Conservation (phyloP, 2,329 filamentous ascomycete species). For the Neonectria punicea region DNA sequence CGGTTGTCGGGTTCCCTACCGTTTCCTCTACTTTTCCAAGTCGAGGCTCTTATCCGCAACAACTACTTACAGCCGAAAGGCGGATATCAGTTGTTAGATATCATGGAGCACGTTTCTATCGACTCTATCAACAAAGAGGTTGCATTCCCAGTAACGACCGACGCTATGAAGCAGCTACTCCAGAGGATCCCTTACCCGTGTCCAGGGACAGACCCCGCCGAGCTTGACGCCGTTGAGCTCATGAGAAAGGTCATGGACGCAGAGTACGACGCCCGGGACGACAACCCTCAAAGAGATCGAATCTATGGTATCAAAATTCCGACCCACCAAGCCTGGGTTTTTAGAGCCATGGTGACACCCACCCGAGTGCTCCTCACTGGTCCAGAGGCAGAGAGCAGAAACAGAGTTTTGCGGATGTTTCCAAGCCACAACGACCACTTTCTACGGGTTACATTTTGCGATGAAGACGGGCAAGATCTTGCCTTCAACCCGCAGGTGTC, state of each 20-base stretch:
- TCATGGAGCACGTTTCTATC: conserved; percentile 50
- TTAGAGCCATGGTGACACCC: conserved; percentile 69
- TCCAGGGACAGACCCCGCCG: conserved; percentile 57
- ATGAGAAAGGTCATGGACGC: conserved; percentile 51
- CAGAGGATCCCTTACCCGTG: conserved; percentile 64
- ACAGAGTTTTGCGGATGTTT: conserved; percentile 77
- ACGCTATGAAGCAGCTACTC: conserved; percentile 64
- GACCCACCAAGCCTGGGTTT: conserved; percentile 60
- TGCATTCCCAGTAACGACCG: conserved; percentile 57
- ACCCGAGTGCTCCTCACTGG: conserved; percentile 66
- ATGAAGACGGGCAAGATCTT: conserved; percentile 76
- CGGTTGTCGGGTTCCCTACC: conserved; percentile 45
- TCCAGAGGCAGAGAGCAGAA: conserved; percentile 74
- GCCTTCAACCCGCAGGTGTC: conserved; percentile 63
- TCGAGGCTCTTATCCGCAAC: conserved; percentile 72
- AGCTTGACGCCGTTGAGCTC: conserved; percentile 55
- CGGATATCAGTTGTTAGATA: conserved; percentile 57
- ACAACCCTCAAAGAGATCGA: conserved; percentile 37
- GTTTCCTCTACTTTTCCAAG: conserved; percentile 69
- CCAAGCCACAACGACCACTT: conserved; percentile 69
- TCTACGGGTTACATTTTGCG: conserved; percentile 76
- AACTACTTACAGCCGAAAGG: conserved; percentile 68
- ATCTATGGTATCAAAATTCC: conserved; percentile 43
- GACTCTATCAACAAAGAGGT: conserved; percentile 38
- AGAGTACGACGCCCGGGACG: conserved; percentile 51